Percentiles rank a stretch among this genome's conserved stretches.
Conservation (phyloP, 2,329 filamentous ascomycete species). For the Ophiostoma australiae region DNA sequence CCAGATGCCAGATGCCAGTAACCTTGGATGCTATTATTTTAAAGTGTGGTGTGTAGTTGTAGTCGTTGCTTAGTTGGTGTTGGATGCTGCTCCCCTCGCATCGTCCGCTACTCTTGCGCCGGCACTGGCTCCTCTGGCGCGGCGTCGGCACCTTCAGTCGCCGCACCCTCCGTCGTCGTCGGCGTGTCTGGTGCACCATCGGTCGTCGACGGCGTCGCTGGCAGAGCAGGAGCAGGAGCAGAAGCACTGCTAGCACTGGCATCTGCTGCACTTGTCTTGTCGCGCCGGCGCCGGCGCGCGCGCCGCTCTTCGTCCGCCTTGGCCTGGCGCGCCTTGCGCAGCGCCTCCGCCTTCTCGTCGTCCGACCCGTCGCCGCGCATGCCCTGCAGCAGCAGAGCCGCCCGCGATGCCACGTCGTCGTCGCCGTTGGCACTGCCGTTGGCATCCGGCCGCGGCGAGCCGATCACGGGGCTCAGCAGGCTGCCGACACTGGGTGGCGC, state of each 20-base stretch:
- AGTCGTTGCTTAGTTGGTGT: not conserved
- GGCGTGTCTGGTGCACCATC: not conserved
- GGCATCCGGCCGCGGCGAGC: slow-evolving; percentile 44
- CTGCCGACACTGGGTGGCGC: slow-evolving; percentile 44
- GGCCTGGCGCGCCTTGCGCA: slow-evolving; percentile 59
- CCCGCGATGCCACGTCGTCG: slow-evolving; percentile 78
- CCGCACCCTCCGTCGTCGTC: not conserved
- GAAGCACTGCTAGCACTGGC: slow-evolving; percentile 35
- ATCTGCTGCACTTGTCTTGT: slow-evolving; percentile 47
- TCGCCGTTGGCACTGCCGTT: slow-evolving; percentile 45
- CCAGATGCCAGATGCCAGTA: not conserved
- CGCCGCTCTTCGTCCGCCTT: slow-evolving; percentile 75
- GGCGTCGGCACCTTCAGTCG: not conserved
- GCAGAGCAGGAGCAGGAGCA: not conserved
- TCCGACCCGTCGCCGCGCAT: slow-evolving; percentile 62
- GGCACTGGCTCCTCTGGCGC: not conserved
- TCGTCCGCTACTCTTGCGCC: not conserved
- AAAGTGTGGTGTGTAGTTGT: not conserved
- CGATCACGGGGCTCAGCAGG: slow-evolving; percentile 48
- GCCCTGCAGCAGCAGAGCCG: slow-evolving; percentile 76
- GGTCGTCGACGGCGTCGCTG: not conserved
- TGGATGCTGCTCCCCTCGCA: not conserved
- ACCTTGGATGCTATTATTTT: not conserved
- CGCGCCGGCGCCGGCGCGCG: slow-evolving; percentile 60
- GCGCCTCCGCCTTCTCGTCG: slow-evolving; percentile 52